Conservation (phyloP, 331 rosid genomes). For the Stylosanthes scabra region DNA sequence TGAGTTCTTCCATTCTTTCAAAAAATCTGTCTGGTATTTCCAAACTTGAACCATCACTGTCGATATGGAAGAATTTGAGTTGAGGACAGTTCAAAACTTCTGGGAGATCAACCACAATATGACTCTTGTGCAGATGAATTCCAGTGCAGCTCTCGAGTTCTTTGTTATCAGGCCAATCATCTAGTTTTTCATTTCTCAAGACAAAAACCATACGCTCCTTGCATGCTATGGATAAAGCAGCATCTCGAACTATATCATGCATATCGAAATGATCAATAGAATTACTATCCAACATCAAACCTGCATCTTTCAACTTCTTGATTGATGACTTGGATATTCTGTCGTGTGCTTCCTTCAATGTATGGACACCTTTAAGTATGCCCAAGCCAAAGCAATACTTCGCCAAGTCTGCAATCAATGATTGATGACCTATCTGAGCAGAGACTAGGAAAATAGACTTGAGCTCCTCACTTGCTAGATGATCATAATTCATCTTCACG, state of each 20-base stretch:
- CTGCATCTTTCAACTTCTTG: not conserved
- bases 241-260: slow-evolving; percentile 5
- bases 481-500: not conserved
- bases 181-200: slow-evolving; percentile 13
- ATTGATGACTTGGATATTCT: not conserved
- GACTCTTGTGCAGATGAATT: slow-evolving; percentile 40
- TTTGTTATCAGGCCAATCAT: slow-evolving; percentile 34
- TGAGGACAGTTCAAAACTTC: slow-evolving; percentile 5
- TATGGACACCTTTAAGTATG: not conserved
- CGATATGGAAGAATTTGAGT: slow-evolving; percentile 37
- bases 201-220: slow-evolving; percentile 8
- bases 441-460: slow-evolving; percentile 1
- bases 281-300: slow-evolving; percentile 1
- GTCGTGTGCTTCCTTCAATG: not conserved
- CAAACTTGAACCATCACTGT: not conserved
- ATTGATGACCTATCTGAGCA: not conserved
- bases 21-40: not conserved
- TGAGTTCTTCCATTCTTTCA: slow-evolving; percentile 34
- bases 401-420: slow-evolving; percentile 3
- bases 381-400: slow-evolving; percentile 27
- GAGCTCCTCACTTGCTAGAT: not conserved
- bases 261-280: slow-evolving; percentile 15
- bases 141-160: slow-evolving; percentile 25
- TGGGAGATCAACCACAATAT: slow-evolving; percentile 14
- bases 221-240: not conserved